Evolutionary conservation across 805 yeast species (phyloP).

Genomic region (Metahyphopichia silvanorum): DNA sequence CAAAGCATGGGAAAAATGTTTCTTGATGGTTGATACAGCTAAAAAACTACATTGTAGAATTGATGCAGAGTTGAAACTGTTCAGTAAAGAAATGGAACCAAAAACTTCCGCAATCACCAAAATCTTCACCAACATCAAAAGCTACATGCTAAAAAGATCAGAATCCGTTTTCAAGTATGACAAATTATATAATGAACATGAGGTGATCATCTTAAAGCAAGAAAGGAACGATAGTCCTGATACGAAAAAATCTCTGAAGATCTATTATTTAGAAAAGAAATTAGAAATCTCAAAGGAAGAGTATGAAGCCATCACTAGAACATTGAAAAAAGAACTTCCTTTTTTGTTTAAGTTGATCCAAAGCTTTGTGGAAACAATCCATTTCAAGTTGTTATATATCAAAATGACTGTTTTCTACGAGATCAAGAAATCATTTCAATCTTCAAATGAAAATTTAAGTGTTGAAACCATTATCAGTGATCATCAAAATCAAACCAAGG

Average conservation of each 20-base stretch:
- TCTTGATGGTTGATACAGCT: conserved; percentile 14
- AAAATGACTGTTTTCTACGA: conserved; percentile 35
- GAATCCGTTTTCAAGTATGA: conserved; percentile 38
- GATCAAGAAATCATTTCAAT: conserved; percentile 2
- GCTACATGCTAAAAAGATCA: conserved; percentile 24
- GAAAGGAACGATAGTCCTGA: conserved; percentile 34
- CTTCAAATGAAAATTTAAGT: conserved; percentile 4
- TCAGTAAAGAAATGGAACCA: conserved; percentile 7
- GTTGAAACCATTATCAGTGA: background rate
- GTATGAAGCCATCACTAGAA: conserved; percentile 34
- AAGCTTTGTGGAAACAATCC: conserved; percentile 27
- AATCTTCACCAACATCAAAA: conserved; percentile 24
- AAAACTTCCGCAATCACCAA: conserved; percentile 15
- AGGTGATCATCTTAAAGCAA: conserved; percentile 26
- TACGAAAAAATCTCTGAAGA: conserved; percentile 24
- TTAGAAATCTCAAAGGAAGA: conserved; percentile 14
- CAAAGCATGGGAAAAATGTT: conserved; percentile 16
- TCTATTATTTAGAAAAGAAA: conserved; percentile 22
- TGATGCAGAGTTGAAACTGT: conserved; percentile 8
- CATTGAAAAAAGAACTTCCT: conserved; percentile 48
- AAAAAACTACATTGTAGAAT: conserved; percentile 13
- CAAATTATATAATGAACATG: conserved; percentile 23
- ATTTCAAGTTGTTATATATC: conserved; percentile 32
- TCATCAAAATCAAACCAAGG: conserved; percentile 2
- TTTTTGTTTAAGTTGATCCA: conserved; percentile 32